Evolutionary conservation across 176 grass and related monocot species (phyloP), one percentile per base, ranked within the genome.

Genomic region (Thalia dealbata): DNA sequence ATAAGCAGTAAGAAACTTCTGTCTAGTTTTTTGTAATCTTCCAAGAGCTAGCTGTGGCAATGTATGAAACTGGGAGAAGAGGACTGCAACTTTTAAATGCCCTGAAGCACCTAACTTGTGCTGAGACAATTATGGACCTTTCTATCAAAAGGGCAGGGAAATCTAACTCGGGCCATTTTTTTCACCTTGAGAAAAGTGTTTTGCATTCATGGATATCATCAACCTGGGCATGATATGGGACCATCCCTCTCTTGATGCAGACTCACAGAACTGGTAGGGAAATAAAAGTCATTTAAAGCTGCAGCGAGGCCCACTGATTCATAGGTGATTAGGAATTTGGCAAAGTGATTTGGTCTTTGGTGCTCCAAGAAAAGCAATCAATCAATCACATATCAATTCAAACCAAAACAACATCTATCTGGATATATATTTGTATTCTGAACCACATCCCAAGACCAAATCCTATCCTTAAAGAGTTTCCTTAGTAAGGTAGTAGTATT

Each of bases 281-380:
- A 42, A 68, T 68, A 68, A n/a, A 68, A 68, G 65, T 68, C 65
- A 68, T 43, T 68, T 44, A 68, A 43, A 41, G 35, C 30, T 68
- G 65, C 38, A 44, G 8, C 12, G 19, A 68, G 35, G 30, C 35
- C 65, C 65, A 44, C 35, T 29, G 35, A 44, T 43, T 68, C 29
- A 26, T 21, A 68, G 8, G 38, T 23, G 65, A 41, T 11, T 11
- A 43, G 8, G 65, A 68, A 43, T 42, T 68, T 41, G 61, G 24
- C 25, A 63, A 63, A 30, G 24, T 63, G 26, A 63, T 28, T 12
- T 28, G 13, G 61, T 63, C 61, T 63, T 15, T 12, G 24, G 25
- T 63, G 7, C 3, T 28, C 22, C 35, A 10, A 13, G 11, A 3
- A 19, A 23, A 44, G 8, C 35, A 68, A 35, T 19, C 3, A 6